Percentiles rank a stretch among this genome's conserved stretches.
phyloP scores from a whole-genome alignment of 163 green algal genomes.

The Scenedesmus sp. region DNA sequence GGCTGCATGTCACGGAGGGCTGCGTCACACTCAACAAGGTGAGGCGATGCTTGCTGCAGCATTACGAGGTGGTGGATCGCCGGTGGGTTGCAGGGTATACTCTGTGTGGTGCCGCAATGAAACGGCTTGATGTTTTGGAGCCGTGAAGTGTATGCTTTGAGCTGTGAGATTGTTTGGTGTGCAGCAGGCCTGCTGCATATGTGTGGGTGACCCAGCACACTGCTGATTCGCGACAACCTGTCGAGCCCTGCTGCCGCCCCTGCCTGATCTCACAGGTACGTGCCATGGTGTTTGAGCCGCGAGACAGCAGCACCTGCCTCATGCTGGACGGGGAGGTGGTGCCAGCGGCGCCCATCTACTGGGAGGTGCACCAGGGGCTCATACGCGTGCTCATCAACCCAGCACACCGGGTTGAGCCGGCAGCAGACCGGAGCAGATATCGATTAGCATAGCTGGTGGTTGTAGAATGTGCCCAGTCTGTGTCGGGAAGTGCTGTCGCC shows the following conservation, averaged over 20 bases:
- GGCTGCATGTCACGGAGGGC: not conserved
- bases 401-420: conserved; percentile 34
- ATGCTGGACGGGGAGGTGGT: conserved; percentile 49
- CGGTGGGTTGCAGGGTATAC: not conserved
- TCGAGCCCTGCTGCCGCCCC: not conserved
- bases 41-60: not conserved
- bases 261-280: conserved; percentile 1
- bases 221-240: no score
- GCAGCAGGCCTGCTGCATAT: not conserved
- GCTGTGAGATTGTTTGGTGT: not conserved
- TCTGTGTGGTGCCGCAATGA: not conserved
- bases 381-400: conserved; percentile 38
- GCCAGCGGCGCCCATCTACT: not conserved
- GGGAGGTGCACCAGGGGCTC: conserved; percentile 42
- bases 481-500: no score
- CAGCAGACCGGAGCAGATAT: conserved; percentile 36
- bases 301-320: conserved; percentile 29
- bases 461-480: not conserved
- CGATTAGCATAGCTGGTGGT: not conserved
- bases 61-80: not conserved
- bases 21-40: conserved; percentile 37
- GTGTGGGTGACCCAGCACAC: not conserved
- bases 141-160: not conserved
- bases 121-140: not conserved
- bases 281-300: conserved; percentile 43